Evolutionary conservation across 352 stramenopile genomes (phyloP), one percentile per base, ranked within the genome.

Genomic region (Phytophthora capsici): DNA sequence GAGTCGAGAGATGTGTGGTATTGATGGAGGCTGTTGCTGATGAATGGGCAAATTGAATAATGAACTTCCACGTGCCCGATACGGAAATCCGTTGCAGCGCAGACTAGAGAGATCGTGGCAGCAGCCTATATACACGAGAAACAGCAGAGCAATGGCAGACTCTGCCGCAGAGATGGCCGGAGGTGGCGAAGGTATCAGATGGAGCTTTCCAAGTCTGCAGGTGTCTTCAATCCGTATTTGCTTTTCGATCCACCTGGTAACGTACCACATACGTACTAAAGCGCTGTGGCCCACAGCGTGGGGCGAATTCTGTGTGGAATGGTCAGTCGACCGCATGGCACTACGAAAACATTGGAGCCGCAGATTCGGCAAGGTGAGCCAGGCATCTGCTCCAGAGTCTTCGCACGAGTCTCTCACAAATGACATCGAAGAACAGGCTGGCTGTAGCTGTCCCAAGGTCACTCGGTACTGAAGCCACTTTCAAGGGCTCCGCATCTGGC

Each of bases 11-110:
- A 26, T 60, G 30, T 49, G 47, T 65, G 20, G 5, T 49, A 6
- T 7, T 41, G 34, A 28, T 28, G 25, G n/a, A 52, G 17, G 7
- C 20, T 22, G 40, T 47, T 26, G 34, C 26, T 45, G 60, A 25
- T 57, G 60, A 20, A 14, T n/a, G 19, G 30, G 45, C 23, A 69
- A 59, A 70, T 65, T 64, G 54, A 55, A 57, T 51, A 70, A 60
- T 65, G 62, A 64, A 40, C 28, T 38, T 14, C 36, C n/a, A 13
- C 20, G 1, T 34, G 45, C 2, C 13, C 1, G 4, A n/a, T 16
- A 22, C 12, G 36, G 20, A 37, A 36, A 36, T 6, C 20, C 4
- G 47, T 45, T 19, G 46, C n/a, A 12, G 30, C 26, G 38, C 17
- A 22, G 13, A 56, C 45, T 38, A 46, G 20, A 51, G 46, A 57